These are phyloP conservation scores for Tuber microsphaerosporum DNA, from an alignment of 495 filamentous ascomycete species.

Conservation along the genomic window DNA sequence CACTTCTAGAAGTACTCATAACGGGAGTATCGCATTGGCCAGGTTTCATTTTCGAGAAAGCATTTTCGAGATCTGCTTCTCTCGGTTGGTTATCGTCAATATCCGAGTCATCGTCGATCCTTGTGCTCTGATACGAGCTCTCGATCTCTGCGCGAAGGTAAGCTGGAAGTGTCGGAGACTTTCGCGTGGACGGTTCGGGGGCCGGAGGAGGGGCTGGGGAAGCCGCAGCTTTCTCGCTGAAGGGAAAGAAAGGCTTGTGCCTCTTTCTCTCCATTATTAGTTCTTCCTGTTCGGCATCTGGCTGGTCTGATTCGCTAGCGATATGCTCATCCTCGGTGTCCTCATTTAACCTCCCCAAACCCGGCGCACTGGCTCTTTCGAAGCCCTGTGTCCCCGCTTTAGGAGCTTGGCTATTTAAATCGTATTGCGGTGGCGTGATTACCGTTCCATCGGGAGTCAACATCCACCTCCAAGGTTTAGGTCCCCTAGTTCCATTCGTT, in stretches of 20 bases:
- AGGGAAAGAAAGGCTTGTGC: slow-evolving; percentile 29
- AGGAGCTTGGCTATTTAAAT: slow-evolving; percentile 5
- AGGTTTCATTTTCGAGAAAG: slow-evolving; percentile 33
- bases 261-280: slow-evolving; percentile 16
- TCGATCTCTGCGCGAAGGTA: slow-evolving; percentile 36
- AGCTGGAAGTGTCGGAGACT: slow-evolving; percentile 23
- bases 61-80: slow-evolving; percentile 31
- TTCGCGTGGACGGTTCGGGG: slow-evolving; percentile 26
- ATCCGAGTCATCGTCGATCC: slow-evolving; percentile 33
- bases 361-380: slow-evolving; percentile 12
- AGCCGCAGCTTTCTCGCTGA: slow-evolving; percentile 12
- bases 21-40: slow-evolving; percentile 34
- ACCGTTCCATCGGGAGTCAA: slow-evolving; percentile 17
- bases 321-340: slow-evolving; percentile 23
- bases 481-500: background rate
- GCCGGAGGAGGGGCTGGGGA: slow-evolving; percentile 35
- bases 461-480: slow-evolving; percentile 28
- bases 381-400: slow-evolving; percentile 27
- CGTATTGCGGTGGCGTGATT: slow-evolving; percentile 22
- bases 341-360: slow-evolving; percentile 25
- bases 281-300: slow-evolving; percentile 22
- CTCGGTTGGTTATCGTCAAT: slow-evolving; percentile 38
- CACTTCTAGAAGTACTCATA: slow-evolving; percentile 30
- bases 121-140: slow-evolving; percentile 25
- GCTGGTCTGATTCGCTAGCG: slow-evolving; percentile 16